phyloP scores from a whole-genome alignment of 1,284 basidiomycete genomes.

The Garcileccinum viscosum region DNA sequence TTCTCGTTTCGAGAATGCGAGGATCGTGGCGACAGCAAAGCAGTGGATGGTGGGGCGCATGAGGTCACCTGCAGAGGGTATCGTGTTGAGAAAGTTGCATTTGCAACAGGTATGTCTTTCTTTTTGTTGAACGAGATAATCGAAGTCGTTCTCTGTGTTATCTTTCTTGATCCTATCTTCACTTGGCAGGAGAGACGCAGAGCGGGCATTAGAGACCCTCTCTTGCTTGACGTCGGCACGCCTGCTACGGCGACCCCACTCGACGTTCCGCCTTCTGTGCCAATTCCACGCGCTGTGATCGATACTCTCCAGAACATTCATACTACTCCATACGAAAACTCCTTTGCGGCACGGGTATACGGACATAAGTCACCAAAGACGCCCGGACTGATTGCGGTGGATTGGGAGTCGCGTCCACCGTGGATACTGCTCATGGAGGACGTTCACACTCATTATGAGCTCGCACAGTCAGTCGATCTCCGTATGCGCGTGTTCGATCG shows the following conservation, averaged over 20 bases:
- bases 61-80: slow-evolving; percentile 38
- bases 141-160: not conserved
- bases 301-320: slow-evolving; percentile 59
- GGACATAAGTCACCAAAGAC: slow-evolving; percentile 42
- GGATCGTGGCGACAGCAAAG: slow-evolving; percentile 23
- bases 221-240: not conserved
- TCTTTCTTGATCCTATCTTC: not conserved
- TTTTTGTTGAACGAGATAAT: not conserved
- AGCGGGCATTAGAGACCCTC: slow-evolving; percentile 25
- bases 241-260: slow-evolving; percentile 22
- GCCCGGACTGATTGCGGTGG: slow-evolving; percentile 54
- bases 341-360: slow-evolving; percentile 66
- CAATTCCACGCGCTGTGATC: slow-evolving; percentile 52
- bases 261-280: slow-evolving; percentile 28
- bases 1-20: slow-evolving; percentile 32
- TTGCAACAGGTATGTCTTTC: slow-evolving; percentile 46
- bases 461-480: slow-evolving; percentile 55
- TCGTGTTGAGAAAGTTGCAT: slow-evolving; percentile 56
- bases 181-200: slow-evolving; percentile 45
- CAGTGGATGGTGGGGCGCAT: slow-evolving; percentile 11
- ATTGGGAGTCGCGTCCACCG: slow-evolving; percentile 72
- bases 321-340: slow-evolving; percentile 66
- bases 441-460: slow-evolving; percentile 63
- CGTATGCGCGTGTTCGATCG: not conserved
- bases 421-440: slow-evolving; percentile 80